Evolutionary conservation across 2,329 filamentous ascomycete genomes (phyloP), one percentile per base, ranked within the genome.

Genomic region (Exophiala phaeomuriformis): DNA sequence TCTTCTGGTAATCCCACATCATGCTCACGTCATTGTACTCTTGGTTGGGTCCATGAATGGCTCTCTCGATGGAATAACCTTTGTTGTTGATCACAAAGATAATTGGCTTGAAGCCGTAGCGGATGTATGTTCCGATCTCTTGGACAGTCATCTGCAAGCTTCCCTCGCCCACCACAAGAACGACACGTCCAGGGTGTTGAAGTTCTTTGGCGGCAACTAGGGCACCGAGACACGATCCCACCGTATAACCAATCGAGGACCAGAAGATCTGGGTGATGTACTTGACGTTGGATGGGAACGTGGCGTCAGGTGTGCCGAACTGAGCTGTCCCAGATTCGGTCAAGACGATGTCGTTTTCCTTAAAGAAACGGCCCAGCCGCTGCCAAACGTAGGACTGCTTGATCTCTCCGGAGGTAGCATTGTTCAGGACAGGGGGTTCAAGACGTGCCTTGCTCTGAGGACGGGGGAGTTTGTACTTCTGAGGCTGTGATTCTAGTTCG

Each of bases 131-230:
- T 27, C 60, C 60, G 12, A 64, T 61, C 51, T 65, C 62, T 42
- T 65, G 63, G 19, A 64, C 62, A 3, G 62, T 64, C 62, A 64
- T 62, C 33, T 64, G 63, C 36, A 64, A 52, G 47, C 63, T 64
- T 27, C 63, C 63, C 37, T 64, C 63, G n/a, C 63, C 63, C 6
- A 64, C 60, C 28, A 64, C 54, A 39, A 64, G 47, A 28, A 64
- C 53, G 5, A 61, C 55, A 29, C 63, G 58, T 12, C 63, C 63
- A 10, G 49, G 43, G 28, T 52, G 42, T 8, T 59, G 51, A 29
- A 59, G 52, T 40, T 64, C 63, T 40, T 60, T 58, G 19, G 56
- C 58, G 12, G 63, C 63, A 31, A 64, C 40, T 4, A 62, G 48
- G 5, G 58, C 60, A 5, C 63, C 63, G 8, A 64, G 55, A 28